Conservation (phyloP, 2,329 filamentous ascomycete species). For the Alternaria triticimaculans region DNA sequence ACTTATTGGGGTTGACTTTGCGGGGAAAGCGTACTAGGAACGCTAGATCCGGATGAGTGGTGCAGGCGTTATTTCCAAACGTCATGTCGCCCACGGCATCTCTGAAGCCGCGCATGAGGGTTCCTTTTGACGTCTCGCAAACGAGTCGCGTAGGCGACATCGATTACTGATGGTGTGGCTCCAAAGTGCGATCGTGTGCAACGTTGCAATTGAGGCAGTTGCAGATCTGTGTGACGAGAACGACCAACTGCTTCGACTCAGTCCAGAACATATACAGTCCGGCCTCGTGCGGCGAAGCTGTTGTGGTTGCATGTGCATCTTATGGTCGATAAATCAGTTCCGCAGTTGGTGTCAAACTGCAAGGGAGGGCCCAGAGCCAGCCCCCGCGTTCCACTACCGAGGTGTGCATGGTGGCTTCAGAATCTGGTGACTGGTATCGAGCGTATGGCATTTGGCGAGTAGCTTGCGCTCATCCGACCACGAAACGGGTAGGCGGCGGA, state of each 20-base stretch:
- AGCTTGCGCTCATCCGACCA: constrained; percentile 38
- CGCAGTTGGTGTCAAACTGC: not conserved
- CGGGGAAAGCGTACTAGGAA: constrained; percentile 39
- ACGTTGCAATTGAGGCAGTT: not conserved
- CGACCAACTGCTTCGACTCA: not conserved
- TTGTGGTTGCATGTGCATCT: not conserved
- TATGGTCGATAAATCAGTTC: not conserved
- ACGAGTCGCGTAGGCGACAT: not conserved
- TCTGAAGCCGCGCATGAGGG: not conserved
- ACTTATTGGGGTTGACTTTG: constrained; percentile 31
- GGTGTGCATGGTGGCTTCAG: constrained; percentile 10
- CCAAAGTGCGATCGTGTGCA: not conserved
- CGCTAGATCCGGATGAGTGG: constrained; percentile 9
- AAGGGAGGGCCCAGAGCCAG: not conserved
- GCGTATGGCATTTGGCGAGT: constrained; percentile 4
- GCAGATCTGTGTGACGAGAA: not conserved
- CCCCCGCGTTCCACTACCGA: constrained; percentile 16
- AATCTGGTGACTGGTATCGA: constrained; percentile 23
- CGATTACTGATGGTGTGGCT: not conserved
- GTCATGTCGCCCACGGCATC: constrained; percentile 18
- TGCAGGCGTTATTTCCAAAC: constrained; percentile 23
- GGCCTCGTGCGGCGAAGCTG: constrained; percentile 7
- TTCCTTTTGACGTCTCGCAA: not conserved
- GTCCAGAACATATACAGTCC: not conserved
- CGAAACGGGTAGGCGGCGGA: constrained; percentile 23